Conservation (phyloP, 2,329 filamentous ascomycete species). For the Cordyceps tenuipes region DNA sequence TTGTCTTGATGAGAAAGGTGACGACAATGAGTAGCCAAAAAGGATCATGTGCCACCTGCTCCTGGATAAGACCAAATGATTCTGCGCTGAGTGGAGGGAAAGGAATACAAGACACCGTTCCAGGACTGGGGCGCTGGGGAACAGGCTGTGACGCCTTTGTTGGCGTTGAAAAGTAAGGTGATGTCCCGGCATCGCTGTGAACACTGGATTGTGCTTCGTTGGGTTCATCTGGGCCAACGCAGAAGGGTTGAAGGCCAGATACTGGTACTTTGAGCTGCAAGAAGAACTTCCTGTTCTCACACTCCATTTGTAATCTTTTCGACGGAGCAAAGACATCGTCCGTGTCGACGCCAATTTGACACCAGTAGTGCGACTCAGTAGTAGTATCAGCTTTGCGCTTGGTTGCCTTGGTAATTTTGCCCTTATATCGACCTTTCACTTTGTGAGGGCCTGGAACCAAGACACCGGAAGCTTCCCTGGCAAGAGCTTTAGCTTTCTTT, state of each 20-base stretch:
- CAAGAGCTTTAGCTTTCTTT: conserved; percentile 21
- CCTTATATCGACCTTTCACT: not conserved
- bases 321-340: not conserved
- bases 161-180: conserved; percentile 26
- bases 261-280: not conserved
- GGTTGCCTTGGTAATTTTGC: not conserved
- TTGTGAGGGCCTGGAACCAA: not conserved
- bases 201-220: not conserved
- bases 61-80: conserved; percentile 75
- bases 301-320: not conserved
- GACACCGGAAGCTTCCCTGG: conserved; percentile 17
- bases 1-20: conserved; percentile 77
- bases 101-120: conserved; percentile 45
- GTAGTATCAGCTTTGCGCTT: not conserved
- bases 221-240: not conserved
- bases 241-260: not conserved
- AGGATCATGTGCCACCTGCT: conserved; percentile 63
- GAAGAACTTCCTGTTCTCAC: not conserved
- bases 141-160: conserved; percentile 11
- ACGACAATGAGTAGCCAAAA: conserved; percentile 77
- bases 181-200: conserved; percentile 12
- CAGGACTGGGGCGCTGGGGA: conserved; percentile 29
- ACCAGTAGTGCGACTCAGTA: conserved; percentile 8
- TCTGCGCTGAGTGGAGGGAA: conserved; percentile 59
- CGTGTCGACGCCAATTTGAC: not conserved